Evolutionary conservation across 352 stramenopile genomes (phyloP).

Genomic region (Pythium insidiosum): DNA sequence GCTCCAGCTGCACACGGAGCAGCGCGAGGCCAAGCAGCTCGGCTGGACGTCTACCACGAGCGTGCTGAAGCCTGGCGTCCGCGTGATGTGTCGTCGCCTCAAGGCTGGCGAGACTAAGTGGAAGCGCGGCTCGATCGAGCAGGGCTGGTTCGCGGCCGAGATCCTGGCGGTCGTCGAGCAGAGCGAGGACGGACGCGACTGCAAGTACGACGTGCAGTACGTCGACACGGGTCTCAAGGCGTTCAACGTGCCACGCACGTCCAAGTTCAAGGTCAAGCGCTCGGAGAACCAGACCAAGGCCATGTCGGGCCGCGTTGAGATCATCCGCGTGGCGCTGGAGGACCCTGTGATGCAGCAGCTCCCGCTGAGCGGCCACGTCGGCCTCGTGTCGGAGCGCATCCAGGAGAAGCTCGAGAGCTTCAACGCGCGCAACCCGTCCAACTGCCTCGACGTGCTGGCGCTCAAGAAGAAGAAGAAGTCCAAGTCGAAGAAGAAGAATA

Average conservation of each 20-base stretch:
- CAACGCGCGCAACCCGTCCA: slow-evolving; percentile 68
- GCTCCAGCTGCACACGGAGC: slow-evolving; percentile 63
- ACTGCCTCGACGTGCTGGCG: slow-evolving; percentile 48
- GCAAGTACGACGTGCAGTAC: slow-evolving; percentile 86
- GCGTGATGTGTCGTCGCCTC: slow-evolving; percentile 57
- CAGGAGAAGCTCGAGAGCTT: slow-evolving; percentile 73
- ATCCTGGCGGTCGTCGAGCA: slow-evolving; percentile 58
- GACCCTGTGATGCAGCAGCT: slow-evolving; percentile 87
- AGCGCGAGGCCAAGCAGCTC: slow-evolving; percentile 42
- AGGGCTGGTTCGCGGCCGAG: slow-evolving; percentile 60
- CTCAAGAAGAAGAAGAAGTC: slow-evolving; percentile 76
- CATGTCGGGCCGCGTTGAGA: slow-evolving; percentile 75
- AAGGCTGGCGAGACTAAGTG: slow-evolving; percentile 79
- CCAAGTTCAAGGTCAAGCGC: slow-evolving; percentile 70
- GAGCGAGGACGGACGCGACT: slow-evolving; percentile 53
- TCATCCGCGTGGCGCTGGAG: slow-evolving; percentile 60
- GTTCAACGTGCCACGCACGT: slow-evolving; percentile 65
- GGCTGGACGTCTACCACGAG: slow-evolving; percentile 27
- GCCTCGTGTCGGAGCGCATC: slow-evolving; percentile 82
- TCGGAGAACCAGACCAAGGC: slow-evolving; percentile 54
- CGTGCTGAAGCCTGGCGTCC: slow-evolving; percentile 43
- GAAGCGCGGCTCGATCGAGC: slow-evolving; percentile 79
- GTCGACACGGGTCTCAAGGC: slow-evolving; percentile 75
- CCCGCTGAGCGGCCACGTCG: slow-evolving; percentile 78
- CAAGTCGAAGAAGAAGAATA: slow-evolving; percentile 53